Base-by-base conservation (phyloP, 2,329 filamentous ascomycete genomes). In the Beauveria caledonica region DNA sequence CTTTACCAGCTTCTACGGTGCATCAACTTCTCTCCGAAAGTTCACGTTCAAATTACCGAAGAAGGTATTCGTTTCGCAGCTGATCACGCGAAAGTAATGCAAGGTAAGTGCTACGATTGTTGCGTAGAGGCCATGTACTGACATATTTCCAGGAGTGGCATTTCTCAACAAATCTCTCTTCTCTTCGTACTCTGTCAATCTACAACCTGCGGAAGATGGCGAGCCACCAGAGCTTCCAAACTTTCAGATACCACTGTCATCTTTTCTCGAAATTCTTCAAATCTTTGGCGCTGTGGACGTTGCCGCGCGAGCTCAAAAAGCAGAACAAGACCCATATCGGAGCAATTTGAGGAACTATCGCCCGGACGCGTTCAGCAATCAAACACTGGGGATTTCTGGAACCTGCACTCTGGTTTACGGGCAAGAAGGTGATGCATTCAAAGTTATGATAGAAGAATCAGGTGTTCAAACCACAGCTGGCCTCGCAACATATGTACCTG, bases 151-250 rank as follows among this genome's bases (percentile, higher is more conserved):
- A 75, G 73, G 75, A 8, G 73, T 73, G 65, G 90, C 89, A 21
- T 95, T 96, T 71, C 85, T 97, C 60, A 90, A 96, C 72, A 93
- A 90, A 71, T 82, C 83, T 45, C 86, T 99, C 60, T 99, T 99
- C 76, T 92, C 90, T 48, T 88, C 87, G 19, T 99, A 92, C 72
- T 84, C 79, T 21, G 88, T 91, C 72, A 86, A 87, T 64, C 78
- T 76, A 62, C 71, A 72, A 13, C 36, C 63, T 8, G 61, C 64
- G 1, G 71, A 74, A 15, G 74, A 77, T 21, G 75, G 75, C 5
- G 74, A 74, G 19, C 68, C 72, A 0, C 61, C 71, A 1, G 72
- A 78, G 4, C 80, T 84, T 33, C 86, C 90, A 8, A 84, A 82
- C 56, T 99, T 99, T 70, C 88, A 95, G 70, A 87, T 97, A 64